Conservation (phyloP, 176 grass and related monocot genomes). For the Phyllostachys edulis region DNA sequence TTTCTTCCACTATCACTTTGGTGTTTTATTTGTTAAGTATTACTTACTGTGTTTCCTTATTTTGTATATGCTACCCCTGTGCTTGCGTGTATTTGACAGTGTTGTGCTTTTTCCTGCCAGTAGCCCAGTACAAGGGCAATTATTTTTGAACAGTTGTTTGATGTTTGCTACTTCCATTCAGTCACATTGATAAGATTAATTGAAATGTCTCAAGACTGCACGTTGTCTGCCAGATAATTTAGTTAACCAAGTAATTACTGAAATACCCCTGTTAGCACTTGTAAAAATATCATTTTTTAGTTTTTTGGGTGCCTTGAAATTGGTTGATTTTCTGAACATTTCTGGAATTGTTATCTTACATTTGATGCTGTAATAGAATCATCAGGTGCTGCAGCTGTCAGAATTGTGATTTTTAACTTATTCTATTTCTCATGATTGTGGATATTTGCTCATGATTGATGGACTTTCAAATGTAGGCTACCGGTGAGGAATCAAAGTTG, state of each 20-base stretch:
- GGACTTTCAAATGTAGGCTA: slow-evolving; percentile 48
- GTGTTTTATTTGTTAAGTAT: slow-evolving; percentile 6
- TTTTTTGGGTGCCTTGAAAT: not conserved
- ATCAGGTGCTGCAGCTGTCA: not conserved
- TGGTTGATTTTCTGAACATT: not conserved
- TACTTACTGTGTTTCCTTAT: not conserved
- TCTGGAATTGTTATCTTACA: not conserved
- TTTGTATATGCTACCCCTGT: not conserved
- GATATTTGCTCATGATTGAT: not conserved
- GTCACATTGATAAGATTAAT: not conserved
- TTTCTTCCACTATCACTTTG: not conserved
- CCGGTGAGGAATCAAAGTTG: slow-evolving; percentile 75
- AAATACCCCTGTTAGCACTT: not conserved
- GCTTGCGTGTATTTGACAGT: not conserved
- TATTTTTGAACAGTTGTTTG: slow-evolving; percentile 7
- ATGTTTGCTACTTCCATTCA: not conserved
- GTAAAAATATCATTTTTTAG: not conserved
- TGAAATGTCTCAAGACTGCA: not conserved
- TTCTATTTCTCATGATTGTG: slow-evolving; percentile 8
- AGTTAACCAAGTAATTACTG: not conserved
- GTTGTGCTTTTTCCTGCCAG: slow-evolving; percentile 15
- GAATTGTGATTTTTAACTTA: not conserved
- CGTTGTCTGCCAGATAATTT: not conserved
- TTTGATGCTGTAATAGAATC: not conserved
- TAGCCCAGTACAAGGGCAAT: not conserved